These are phyloP conservation scores for Naegleria fowleri DNA, from an alignment of 208 protist genomes.

Conservation along the genomic window DNA sequence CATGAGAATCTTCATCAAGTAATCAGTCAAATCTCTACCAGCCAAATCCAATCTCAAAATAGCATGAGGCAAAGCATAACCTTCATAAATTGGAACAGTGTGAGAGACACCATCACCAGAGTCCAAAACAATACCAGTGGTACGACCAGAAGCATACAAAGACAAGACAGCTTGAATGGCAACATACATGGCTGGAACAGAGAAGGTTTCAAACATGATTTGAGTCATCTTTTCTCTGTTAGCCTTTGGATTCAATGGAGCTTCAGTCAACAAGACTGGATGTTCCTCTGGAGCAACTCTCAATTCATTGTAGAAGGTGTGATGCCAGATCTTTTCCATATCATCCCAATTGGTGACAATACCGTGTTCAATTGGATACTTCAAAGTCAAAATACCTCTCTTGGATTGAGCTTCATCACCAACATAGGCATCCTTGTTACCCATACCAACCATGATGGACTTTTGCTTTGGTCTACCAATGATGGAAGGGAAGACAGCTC, in stretches of 20 bases:
- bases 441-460: constrained; percentile 86
- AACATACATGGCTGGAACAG: background rate
- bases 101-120: background rate
- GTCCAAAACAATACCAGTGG: background rate
- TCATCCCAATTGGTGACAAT: constrained; percentile 98
- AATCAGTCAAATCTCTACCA: constrained; percentile 85
- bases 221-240: constrained; percentile 89
- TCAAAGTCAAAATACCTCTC: constrained; percentile 75
- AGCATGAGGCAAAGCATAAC: constrained; percentile 52
- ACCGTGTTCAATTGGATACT: constrained; percentile 88
- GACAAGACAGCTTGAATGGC: background rate
- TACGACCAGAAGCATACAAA: background rate
- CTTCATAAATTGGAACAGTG: background rate
- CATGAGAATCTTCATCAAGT: constrained; percentile 78
- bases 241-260: constrained; percentile 79
- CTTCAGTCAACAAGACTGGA: constrained; percentile 84
- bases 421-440: constrained; percentile 74
- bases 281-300: constrained; percentile 94
- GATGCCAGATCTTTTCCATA: constrained; percentile 97
- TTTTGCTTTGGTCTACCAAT: constrained; percentile 87
- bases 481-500: constrained; percentile 90
- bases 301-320: constrained; percentile 97
- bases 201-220: constrained; percentile 46
- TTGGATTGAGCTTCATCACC: constrained; percentile 38
- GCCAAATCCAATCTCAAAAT: constrained; percentile 78